Evolutionary conservation across 352 stramenopile species (phyloP), one percentile per base, ranked within the genome.

Genomic region (Phytophthora sp.): DNA sequence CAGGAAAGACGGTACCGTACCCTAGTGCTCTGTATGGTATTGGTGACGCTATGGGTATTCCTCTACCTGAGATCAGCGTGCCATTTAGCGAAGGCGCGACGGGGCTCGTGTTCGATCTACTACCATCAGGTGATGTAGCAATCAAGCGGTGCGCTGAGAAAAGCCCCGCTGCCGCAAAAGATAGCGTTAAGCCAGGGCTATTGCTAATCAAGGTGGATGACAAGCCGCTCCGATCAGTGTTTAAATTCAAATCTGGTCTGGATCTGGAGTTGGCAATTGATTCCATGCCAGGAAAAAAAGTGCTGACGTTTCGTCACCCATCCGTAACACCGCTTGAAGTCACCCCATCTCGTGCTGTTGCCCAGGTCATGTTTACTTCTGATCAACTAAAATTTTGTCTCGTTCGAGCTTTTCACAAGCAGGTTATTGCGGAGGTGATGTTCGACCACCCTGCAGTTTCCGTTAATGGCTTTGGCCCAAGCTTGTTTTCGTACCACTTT

Each of bases 291-390:
- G 72, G 56, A 24, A 53, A 55, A 26, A 80, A 87, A 27, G 69
- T 94, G 5, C 54, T 96, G 44, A 96, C 86, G 0, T 96, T 96
- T 57, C 87, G 85, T 4, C 82, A 95, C 51, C 88, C 87, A 0
- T 59, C 79, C 9, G 77, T 87, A 24, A 82, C 78, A 34, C 57
- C 77, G 8, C 64, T 72, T 9, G 74, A 86, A 35, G 68, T 93
- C 6, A 93, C 83, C 15, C 84, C 87, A 4, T 61, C 71, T 26
- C 77, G 64, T 1, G 20, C 76, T 7, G 84, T 94, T 0, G 75
- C 81, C 3, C 76, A 79, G 6, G 51, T 88, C 11, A 75, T 63
- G 4, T 72, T 92, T 41, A 69, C 55, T 15, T 86, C 77, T 3
- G 76, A 92, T 31, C 69, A 87, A 26, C 48, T 95, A 0, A 82